These are phyloP conservation scores for Phytopythium vexans DNA, from an alignment of 352 stramenopile species.

Conservation along the genomic window DNA sequence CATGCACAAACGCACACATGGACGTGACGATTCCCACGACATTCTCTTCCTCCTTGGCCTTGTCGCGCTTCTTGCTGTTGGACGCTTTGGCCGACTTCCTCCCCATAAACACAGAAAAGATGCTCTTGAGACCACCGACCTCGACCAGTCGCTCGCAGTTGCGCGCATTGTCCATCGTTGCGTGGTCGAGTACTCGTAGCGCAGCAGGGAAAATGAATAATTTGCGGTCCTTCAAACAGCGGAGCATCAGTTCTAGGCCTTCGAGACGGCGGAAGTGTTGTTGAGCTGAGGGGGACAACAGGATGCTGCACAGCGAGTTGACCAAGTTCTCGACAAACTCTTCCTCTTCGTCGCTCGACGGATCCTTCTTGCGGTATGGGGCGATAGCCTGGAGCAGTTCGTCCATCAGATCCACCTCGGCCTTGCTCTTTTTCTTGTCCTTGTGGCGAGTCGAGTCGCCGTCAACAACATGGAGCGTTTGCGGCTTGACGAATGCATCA, in stretches of 20 bases:
- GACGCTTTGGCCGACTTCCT: conserved; percentile 33
- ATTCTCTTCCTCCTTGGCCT: conserved; percentile 68
- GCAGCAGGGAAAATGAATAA: conserved; percentile 53
- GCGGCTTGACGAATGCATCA: conserved; percentile 39
- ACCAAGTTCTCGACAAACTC: conserved; percentile 94
- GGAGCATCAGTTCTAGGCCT: conserved; percentile 92
- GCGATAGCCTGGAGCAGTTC: conserved; percentile 87
- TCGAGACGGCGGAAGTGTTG: conserved; percentile 66
- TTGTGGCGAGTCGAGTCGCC: conserved; percentile 4
- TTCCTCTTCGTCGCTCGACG: conserved; percentile 75
- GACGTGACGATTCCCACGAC: conserved; percentile 62
- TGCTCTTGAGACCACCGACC: conserved; percentile 48
- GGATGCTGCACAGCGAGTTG: conserved; percentile 77
- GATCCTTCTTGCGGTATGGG: conserved; percentile 86
- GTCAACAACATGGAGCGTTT: neutral
- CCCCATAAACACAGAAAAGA: conserved; percentile 80
- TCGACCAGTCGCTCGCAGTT: conserved; percentile 76
- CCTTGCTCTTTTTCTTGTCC: conserved; percentile 7
- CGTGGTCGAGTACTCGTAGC: conserved; percentile 56
- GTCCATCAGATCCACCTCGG: conserved; percentile 82
- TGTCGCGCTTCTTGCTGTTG: conserved; percentile 25
- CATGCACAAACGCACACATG: conserved; percentile 44
- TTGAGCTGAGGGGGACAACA: conserved; percentile 52
- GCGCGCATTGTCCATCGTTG: conserved; percentile 47
- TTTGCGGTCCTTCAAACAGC: conserved; percentile 89